Base-by-base conservation (phyloP, 257 asterid species). In the Anisodus acutangulus region DNA sequence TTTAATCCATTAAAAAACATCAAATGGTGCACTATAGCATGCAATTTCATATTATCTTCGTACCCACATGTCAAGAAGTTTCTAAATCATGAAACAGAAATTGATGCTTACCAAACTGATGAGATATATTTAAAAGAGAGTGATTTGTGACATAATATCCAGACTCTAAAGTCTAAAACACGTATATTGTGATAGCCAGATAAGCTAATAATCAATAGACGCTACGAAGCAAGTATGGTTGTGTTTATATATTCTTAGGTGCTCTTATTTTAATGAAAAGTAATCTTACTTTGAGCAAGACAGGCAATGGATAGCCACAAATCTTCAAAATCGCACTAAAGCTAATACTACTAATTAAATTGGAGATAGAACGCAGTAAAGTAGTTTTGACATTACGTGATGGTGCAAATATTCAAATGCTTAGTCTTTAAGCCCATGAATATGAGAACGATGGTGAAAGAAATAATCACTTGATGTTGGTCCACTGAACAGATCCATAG, bases 81-180 rank as follows among this genome's bases (percentile, higher is more conserved):
- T 10, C 55, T 12, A 81, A 67, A 82, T 15, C 49, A 79, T 19
- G 1, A 9, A 63, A 70, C 16, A 74, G 85, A 85, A 67, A 85
- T 74, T 63, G 86, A 85, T 76, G 84, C 80, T 85, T 88, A 85
- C 90, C 90, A 41, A 85, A 85, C 83, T 84, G 13, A 22, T 41
- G 60, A 82, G 22, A 4, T 31, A 31, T 31, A 4, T 41, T 41
- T 5, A 41, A 41, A 41, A 4, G 39, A 39, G 49, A 76, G 64
- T 78, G 81, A 78, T 76, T 51, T 76, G 26, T 51, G 81, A 78
- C 81, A 51, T 76, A 76, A 53, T 53, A 26, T 78, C 0, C 19
- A 8, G 8, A 3, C 76, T 67, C 49, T 67, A 35, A 35, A 35
- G 49, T 13, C 74, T 35, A 67, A 67, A 67, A 19, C 49, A 35